These are phyloP conservation scores for Penicillium capsulatum DNA, from an alignment of 2,329 filamentous ascomycete species.

Conservation along the genomic window DNA sequence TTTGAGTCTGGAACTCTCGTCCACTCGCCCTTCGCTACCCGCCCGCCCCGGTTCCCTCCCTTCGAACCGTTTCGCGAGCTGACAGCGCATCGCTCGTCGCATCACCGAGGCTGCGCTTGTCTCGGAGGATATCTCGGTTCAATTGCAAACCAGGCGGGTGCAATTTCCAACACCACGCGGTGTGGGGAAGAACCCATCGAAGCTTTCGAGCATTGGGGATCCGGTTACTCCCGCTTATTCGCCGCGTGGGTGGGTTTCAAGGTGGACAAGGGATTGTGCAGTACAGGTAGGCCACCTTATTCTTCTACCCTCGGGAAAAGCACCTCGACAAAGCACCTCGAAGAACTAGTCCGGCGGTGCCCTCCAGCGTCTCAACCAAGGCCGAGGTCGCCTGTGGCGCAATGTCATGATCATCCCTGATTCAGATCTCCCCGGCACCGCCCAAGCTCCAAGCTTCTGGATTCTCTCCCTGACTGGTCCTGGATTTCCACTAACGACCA, in stretches of 20 bases:
- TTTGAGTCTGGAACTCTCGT: conserved; percentile 2
- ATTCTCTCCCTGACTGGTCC: not conserved
- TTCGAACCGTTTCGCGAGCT: conserved; percentile 5
- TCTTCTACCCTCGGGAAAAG: conserved; percentile 1
- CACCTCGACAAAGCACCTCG: too few relatives aligned
- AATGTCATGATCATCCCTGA: conserved; percentile 20
- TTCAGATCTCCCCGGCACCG: conserved; percentile 12
- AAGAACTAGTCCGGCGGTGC: too few relatives aligned
- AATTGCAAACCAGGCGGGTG: conserved; percentile 21
- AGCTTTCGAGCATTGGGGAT: conserved; percentile 4
- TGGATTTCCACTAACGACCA: conserved; percentile 10
- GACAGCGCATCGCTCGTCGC: not conserved
- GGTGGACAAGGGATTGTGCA: conserved; percentile 6
- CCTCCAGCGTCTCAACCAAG: conserved; percentile 1
- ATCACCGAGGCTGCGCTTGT: conserved; percentile 1
- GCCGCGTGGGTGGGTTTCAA: conserved; percentile 4
- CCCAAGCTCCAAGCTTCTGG: not conserved
- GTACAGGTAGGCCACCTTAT: conserved; percentile 8
- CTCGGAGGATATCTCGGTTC: conserved; percentile 18
- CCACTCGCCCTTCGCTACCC: not conserved
- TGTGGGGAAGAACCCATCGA: conserved; percentile 21
- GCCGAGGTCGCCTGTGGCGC: conserved; percentile 8
- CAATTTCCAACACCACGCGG: conserved; percentile 21
- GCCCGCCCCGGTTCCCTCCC: conserved; percentile 1
- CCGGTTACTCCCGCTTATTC: conserved; percentile 8